Conservation (phyloP, 2,329 filamentous ascomycete genomes). For the Emergomyces africanus region DNA sequence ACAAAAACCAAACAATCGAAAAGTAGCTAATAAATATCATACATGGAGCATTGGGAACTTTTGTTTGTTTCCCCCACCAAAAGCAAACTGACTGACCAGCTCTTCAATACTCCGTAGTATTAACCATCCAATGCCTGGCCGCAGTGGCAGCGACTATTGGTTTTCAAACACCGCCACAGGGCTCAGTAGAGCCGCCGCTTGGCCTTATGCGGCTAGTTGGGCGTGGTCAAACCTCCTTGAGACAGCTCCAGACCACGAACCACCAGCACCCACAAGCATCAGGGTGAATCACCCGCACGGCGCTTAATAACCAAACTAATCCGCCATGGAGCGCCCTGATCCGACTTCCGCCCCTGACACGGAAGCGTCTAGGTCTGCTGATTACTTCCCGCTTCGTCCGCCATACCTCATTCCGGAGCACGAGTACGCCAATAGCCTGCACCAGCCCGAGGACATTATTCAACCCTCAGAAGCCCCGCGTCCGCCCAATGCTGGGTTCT, state of each 20-base stretch:
- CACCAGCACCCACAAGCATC: background rate
- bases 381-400: conserved; percentile 24
- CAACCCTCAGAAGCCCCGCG: background rate
- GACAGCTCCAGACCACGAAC: background rate
- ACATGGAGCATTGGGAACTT: no score
- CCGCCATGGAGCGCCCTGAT: conserved; percentile 33
- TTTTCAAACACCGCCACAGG: background rate
- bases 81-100: no score
- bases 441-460: background rate
- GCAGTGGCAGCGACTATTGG: background rate
- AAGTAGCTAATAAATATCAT: no score
- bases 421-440: background rate
- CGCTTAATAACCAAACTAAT: background rate
- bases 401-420: conserved; percentile 20
- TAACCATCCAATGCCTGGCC: background rate
- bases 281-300: background rate
- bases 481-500: conserved; percentile 16
- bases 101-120: no score
- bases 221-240: background rate
- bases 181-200: background rate
- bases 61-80: no score
- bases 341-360: conserved; percentile 25
- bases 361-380: conserved; percentile 29
- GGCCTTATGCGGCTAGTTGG: background rate
- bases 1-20: no score